Evolutionary conservation across 2,329 filamentous ascomycete genomes (phyloP).

Genomic region (Balansia obtecta): DNA sequence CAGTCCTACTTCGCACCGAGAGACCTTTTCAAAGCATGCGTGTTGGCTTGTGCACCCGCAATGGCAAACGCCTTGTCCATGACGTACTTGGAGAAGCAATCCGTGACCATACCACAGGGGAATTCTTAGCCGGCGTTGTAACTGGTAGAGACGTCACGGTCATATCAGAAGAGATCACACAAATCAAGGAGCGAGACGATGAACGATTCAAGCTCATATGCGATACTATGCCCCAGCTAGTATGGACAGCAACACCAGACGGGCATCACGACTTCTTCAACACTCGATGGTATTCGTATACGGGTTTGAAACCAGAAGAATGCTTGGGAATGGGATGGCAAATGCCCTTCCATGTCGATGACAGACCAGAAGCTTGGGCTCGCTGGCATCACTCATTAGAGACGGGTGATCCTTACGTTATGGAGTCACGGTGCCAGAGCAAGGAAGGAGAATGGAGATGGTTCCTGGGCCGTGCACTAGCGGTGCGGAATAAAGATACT

Average conservation of each 20-base stretch:
- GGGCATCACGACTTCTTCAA: slow-evolving; percentile 64
- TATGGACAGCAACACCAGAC: slow-evolving; percentile 60
- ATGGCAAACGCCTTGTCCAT: slow-evolving; percentile 42
- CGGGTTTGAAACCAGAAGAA: slow-evolving; percentile 49
- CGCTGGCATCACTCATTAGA: slow-evolving; percentile 50
- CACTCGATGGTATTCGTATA: slow-evolving; percentile 69
- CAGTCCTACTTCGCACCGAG: slow-evolving; percentile 48
- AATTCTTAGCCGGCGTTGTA: slow-evolving; percentile 62
- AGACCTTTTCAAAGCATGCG: slow-evolving; percentile 45
- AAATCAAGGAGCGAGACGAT: slow-evolving; percentile 59
- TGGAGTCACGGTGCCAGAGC: slow-evolving; percentile 57
- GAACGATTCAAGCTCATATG: slow-evolving; percentile 64
- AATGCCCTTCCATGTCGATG: slow-evolving; percentile 56
- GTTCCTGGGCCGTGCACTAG: slow-evolving; percentile 64
- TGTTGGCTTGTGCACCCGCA: slow-evolving; percentile 48
- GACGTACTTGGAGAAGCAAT: slow-evolving; percentile 58
- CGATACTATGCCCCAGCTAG: slow-evolving; percentile 58
- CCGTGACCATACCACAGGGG: slow-evolving; percentile 51
- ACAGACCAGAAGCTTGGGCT: slow-evolving; percentile 41
- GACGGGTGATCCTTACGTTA: slow-evolving; percentile 57
- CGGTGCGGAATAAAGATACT: slow-evolving; percentile 51
- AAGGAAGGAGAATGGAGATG: slow-evolving; percentile 62
- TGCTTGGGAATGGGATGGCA: slow-evolving; percentile 52
- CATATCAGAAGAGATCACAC: slow-evolving; percentile 55
- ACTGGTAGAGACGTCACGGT: slow-evolving; percentile 61